Evolutionary conservation across 768 basidiomycete genomes (phyloP), one percentile per base, ranked within the genome.

Genomic region (Termitomyces sp.): DNA sequence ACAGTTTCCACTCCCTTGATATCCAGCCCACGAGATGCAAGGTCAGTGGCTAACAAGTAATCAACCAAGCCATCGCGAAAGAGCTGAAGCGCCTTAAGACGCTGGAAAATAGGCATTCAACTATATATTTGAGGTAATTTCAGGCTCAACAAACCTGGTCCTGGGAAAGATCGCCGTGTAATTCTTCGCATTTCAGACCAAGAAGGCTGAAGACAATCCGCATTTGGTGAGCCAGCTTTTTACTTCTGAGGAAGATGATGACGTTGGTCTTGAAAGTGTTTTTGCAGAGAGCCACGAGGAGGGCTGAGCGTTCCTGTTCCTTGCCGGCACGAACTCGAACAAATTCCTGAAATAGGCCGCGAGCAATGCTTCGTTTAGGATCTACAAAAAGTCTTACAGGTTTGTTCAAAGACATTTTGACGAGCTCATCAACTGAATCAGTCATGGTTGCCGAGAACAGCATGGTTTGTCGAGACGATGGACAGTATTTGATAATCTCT

Each of bases 401-500:
- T 69, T 89, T 94, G 70, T 93, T 89, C 50, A 98, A 75, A 13
- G 92, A 92, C 81, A 98, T 88, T 66, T 86, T 87, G 57, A 98
- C 90, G 49, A 99, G 82, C 67, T 94, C 88, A 65, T 97, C 92
- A 9, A 98, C 90, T 1, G 90, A 89, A 71, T 99, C 97, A 4
- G 95, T 98, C 90, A 98, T 98, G 1, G 97, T 99, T 2, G 97
- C 97, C 0, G 94, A 97, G 73, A 99, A 99, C 37, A 99, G 80
- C 94, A 99, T 96, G 4, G 97, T 98, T 70, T 98, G 97, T 37
- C 97, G 84, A 26, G 89, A 88, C 22, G 72, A 72, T 2, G 94
- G 94, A 68, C 94, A 97, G 18, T 90, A 83, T 65, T 87, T 88
- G 73, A 98, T 86, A 65, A 99, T 97, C 73, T 99, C 97, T 18